Base-by-base conservation (phyloP, 768 basidiomycete species). In the Suillus fuscotomentosus region DNA sequence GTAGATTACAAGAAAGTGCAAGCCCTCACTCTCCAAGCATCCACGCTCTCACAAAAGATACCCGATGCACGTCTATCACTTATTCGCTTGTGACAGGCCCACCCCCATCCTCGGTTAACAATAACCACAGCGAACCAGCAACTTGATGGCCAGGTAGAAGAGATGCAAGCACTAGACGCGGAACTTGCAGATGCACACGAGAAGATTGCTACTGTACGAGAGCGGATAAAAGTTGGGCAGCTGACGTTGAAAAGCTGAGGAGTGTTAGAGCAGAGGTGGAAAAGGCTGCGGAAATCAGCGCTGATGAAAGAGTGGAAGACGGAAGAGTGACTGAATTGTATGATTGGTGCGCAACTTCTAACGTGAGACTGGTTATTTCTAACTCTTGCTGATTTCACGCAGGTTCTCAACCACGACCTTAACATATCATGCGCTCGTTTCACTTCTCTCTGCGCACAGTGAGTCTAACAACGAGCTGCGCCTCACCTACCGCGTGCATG, bases 31-130 rank as follows among this genome's bases (percentile, higher is more conserved):
- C 76, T 78, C 27, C 83, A 85, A 65, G 88, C 89, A 2, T 78
- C 86, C 24, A 66, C 80, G 2, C 83, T 94, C 1, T 84, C 90
- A 1, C 86, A 91, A 63, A 84, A 91, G 73, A 94, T 96, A 69
- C 84, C 93, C 65, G 93, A 95, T 71, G 87, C 93, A 42, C 88
- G 91, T 42, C 84, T 95, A 5, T 85, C 89, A 1, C 81, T 96
- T 43, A 88, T 89, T 8, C 86, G 94, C 2, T 86, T 96, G 20
- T 86, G 92, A 22, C 90, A 94, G 68, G 85, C 88, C 2, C 87
- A 96, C 69, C 91, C 92, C 0, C 84, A 88, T 22, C 89, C 94
- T 53, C 86, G 94, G 13, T 77, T 95, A 41, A 97, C 95, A 0
- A 84, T 93, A 41, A 76, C 86, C 3, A 80, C 88, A 54, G 95